Conservation (phyloP, 2,329 filamentous ascomycete genomes). For the Fonsecaea erecta region DNA sequence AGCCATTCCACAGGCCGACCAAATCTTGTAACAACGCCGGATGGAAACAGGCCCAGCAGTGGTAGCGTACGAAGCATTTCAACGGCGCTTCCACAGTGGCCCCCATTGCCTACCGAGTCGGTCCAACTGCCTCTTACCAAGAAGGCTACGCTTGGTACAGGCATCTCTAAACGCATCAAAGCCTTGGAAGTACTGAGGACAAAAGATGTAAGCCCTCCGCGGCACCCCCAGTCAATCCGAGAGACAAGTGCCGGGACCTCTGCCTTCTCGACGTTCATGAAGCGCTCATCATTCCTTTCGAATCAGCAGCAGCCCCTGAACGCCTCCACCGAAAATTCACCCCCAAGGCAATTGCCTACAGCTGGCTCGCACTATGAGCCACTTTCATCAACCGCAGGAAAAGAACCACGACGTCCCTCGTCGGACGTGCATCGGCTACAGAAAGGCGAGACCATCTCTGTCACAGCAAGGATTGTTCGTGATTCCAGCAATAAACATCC, state of each 20-base stretch:
- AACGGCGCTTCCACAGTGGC: constrained; percentile 37
- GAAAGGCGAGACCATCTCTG: constrained; percentile 75
- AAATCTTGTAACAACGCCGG: constrained; percentile 29
- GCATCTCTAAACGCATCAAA: constrained; percentile 93
- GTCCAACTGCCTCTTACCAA: constrained; percentile 62
- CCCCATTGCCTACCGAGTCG: constrained; percentile 37
- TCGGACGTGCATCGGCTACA: constrained; percentile 24
- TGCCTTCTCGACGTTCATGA: constrained; percentile 39
- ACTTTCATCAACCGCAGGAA: background rate
- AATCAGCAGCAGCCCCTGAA: constrained; percentile 39
- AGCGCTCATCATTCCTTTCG: constrained; percentile 40
- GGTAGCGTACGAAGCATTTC: constrained; percentile 35
- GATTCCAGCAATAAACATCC: constrained; percentile 46
- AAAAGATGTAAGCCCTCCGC: constrained; percentile 37
- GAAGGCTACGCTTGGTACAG: constrained; percentile 82
- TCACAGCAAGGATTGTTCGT: constrained; percentile 81
- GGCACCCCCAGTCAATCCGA: constrained; percentile 39
- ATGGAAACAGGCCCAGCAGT: constrained; percentile 24
- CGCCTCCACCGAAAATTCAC: constrained; percentile 39
- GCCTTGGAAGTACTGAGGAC: constrained; percentile 76
- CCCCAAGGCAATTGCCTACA: constrained; percentile 27
- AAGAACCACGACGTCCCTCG: constrained; percentile 16
- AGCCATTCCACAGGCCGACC: constrained; percentile 13
- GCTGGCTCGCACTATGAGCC: constrained; percentile 18
- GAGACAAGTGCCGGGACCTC: constrained; percentile 38